These are phyloP conservation scores for Aspergillus haitiensis DNA, from an alignment of 495 filamentous ascomycete genomes.

Conservation along the genomic window DNA sequence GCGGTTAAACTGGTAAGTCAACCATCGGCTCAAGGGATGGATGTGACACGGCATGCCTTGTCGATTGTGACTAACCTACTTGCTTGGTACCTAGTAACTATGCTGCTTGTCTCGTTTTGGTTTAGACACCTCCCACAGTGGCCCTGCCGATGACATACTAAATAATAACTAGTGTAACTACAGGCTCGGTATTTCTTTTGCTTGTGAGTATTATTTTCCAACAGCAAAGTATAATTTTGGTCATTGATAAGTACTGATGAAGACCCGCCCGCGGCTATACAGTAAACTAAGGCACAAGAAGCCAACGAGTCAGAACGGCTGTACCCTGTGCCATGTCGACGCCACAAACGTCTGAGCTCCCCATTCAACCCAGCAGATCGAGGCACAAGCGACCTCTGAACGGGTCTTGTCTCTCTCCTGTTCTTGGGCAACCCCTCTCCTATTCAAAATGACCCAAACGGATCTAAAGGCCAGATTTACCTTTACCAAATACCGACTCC, in stretches of 20 bases:
- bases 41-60: conserved; percentile 19
- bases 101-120: neutral
- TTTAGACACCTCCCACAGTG: neutral
- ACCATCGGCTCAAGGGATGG: conserved; percentile 12
- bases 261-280: neutral
- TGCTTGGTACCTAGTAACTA: conserved; percentile 7
- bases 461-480: conserved; percentile 1
- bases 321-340: conserved; percentile 21
- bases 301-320: conserved; percentile 1
- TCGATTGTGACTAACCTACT: neutral
- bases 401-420: neutral
- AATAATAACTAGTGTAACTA: neutral
- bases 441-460: conserved; percentile 6
- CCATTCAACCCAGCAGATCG: conserved; percentile 17
- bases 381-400: conserved; percentile 10
- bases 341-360: conserved; percentile 23
- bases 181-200: neutral
- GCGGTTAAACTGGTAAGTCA: conserved; percentile 6
- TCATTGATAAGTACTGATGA: neutral
- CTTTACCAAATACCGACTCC: neutral
- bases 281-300: neutral
- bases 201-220: neutral
- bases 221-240: neutral
- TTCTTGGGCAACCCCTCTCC: neutral
- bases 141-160: neutral